Conservation (phyloP, 1,284 basidiomycete genomes). For the Leccinum pachyderme region DNA sequence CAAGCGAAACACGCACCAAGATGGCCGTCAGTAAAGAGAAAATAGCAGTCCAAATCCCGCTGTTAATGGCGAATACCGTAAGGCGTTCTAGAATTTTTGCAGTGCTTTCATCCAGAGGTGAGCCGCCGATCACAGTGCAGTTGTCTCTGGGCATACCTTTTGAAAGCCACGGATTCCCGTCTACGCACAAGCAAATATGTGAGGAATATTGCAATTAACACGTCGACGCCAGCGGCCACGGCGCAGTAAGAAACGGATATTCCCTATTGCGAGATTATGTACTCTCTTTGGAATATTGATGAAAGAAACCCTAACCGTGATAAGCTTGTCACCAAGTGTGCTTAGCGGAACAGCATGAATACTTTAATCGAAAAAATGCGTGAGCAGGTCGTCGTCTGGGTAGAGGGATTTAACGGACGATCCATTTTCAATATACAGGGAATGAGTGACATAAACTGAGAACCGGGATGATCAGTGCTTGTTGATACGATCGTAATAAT, state of each 20-base stretch:
- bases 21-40: slow-evolving; percentile 2
- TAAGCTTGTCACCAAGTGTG: background rate
- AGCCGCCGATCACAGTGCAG: background rate
- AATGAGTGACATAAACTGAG: slow-evolving; percentile 3
- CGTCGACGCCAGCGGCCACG: background rate
- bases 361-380: background rate
- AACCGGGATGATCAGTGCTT: background rate
- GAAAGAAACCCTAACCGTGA: background rate
- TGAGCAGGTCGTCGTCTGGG: background rate
- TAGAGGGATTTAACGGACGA: background rate
- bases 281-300: too few species aligned
- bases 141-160: background rate
- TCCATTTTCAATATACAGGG: background rate
- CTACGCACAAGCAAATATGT: background rate
- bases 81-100: slow-evolving; percentile 1
- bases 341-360: background rate
- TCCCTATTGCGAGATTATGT: background rate
- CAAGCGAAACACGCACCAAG: slow-evolving; percentile 6
- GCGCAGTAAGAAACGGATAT: background rate
- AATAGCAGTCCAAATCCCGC: slow-evolving; percentile 8
- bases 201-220: background rate
- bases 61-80: slow-evolving; percentile 4
- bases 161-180: background rate
- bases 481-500: background rate
- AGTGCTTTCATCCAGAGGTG: background rate